Conservation (phyloP, 805 yeast genomes). For the Metschnikowia gelsemii region DNA sequence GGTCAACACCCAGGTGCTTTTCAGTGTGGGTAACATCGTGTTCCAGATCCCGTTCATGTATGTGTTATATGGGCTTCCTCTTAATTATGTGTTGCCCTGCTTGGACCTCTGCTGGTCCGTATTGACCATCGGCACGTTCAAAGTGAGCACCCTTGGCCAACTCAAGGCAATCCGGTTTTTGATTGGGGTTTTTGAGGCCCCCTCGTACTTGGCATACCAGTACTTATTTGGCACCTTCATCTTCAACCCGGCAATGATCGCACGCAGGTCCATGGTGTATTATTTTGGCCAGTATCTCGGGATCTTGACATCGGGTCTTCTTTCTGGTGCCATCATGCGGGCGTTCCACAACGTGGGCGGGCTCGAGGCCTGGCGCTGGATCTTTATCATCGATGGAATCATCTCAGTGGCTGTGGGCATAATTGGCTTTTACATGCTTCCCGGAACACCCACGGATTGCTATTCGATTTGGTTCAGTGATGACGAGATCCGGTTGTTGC, state of each 20-base stretch:
- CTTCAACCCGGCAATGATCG: conserved; percentile 27
- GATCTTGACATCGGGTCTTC: conserved; percentile 28
- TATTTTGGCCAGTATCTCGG: conserved; percentile 31
- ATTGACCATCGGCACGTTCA: conserved; percentile 24
- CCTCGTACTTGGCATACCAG: conserved; percentile 29
- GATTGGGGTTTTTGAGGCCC: conserved; percentile 28
- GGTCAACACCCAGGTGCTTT: conserved; percentile 28
- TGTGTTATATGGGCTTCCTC: conserved; percentile 24
- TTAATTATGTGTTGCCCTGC: conserved; percentile 23
- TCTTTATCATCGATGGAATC: conserved; percentile 20
- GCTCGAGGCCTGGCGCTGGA: conserved; percentile 22
- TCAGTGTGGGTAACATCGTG: conserved; percentile 26
- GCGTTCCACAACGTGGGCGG: conserved; percentile 15
- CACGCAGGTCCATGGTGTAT: conserved; percentile 29
- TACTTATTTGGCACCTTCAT: conserved; percentile 26
- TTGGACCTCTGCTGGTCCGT: conserved; percentile 25
- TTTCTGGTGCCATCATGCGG: conserved; percentile 25
- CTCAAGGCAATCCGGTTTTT: conserved; percentile 29
- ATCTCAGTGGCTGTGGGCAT: conserved; percentile 19
- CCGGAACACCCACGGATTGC: conserved; percentile 24
- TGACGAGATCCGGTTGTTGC: conserved; percentile 31
- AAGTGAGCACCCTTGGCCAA: conserved; percentile 20
- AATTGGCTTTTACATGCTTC: conserved; percentile 21
- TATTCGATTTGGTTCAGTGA: conserved; percentile 21
- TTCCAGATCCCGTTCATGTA: conserved; percentile 29